Base-by-base conservation (phyloP, 371 early-diverging fungal species). In the Rhizopus microsporus region DNA sequence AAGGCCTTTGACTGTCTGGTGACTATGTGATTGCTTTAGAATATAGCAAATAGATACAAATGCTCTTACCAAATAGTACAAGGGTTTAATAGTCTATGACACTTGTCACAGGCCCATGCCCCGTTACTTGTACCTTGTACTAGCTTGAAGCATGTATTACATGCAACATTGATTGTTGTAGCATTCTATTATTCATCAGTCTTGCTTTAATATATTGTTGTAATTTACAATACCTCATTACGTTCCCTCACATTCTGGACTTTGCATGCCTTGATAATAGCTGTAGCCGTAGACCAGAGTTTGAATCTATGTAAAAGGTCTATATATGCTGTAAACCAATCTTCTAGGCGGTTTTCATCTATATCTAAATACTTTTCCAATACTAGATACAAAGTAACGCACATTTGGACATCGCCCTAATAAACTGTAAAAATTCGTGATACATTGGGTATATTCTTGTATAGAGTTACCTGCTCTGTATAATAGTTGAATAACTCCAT, bases 341-440 rank as follows among this genome's bases (percentile, higher is more conserved):
- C 77, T 62, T 89, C 86, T 40, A 82, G 59, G 12, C 77, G 72
- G 15, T 78, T 68, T 40, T 72, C 65, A 35, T 75, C 75, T 5
- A 84, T 74, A 3, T 71, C 59, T 2, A 86, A 33, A 13, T 77
- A 68, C 12, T 74, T 67, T 56, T 74, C 71, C 4, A 93, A 68
- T 1, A 91, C 87, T 8, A 88, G 60, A 38, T 86, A 68, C 0
- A 92, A 57, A 9, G 92, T 88, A 8, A 86, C 88, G 57, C 91
- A 91, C 90, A 93, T 91, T 59, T 93, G 94, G 0, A 92, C 87
- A 54, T 93, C 91, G 3, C 91, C 91, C 74, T 82, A 59, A 16
- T 38, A 23, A 54, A 23, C 12, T 29, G 15, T 38, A 51, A 31
- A 3, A 9, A 32, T 34, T 31, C 1, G 15, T 17, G 3, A 40